Evolutionary conservation across 441 rosid genomes (phyloP).

Genomic region (Corymbia citriodora): DNA sequence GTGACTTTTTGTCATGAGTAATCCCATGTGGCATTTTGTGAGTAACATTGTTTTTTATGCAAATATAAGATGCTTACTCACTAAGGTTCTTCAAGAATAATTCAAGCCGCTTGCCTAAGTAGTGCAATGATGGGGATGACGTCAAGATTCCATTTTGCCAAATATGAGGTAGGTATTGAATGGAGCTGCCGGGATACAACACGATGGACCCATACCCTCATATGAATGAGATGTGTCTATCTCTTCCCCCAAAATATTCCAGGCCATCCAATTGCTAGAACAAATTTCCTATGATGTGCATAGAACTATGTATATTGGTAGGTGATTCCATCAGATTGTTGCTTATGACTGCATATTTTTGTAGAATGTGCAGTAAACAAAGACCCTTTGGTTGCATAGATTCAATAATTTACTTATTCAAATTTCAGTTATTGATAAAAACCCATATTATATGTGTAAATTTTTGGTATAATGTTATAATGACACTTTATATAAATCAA

Average conservation of each 20-base stretch:
- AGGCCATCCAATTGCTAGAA: neutral
- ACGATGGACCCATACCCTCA: neutral
- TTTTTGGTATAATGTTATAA: too few relatives aligned
- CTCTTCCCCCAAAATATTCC: neutral
- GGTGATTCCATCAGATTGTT: neutral
- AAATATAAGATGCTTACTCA: slow-evolving; percentile 4
- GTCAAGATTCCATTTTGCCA: neutral
- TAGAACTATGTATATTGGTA: neutral
- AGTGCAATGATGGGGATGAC: neutral
- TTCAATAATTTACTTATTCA: neutral
- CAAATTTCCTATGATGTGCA: too few relatives aligned
- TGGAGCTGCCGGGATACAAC: neutral
- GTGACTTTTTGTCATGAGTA: neutral
- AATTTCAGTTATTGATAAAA: neutral
- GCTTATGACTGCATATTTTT: too few relatives aligned
- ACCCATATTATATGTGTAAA: neutral
- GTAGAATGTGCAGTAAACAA: neutral
- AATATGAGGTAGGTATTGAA: neutral
- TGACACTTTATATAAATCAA: too few relatives aligned
- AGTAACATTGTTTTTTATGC: neutral
- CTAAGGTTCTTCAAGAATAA: slow-evolving; percentile 4
- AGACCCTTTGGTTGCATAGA: neutral
- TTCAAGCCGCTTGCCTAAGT: slow-evolving; percentile 1
- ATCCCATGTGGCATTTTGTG: neutral
- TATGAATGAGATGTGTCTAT: slow-evolving; percentile 3